Base-by-base conservation (phyloP, 176 grass and related monocot species). In the Puya raimondii region DNA sequence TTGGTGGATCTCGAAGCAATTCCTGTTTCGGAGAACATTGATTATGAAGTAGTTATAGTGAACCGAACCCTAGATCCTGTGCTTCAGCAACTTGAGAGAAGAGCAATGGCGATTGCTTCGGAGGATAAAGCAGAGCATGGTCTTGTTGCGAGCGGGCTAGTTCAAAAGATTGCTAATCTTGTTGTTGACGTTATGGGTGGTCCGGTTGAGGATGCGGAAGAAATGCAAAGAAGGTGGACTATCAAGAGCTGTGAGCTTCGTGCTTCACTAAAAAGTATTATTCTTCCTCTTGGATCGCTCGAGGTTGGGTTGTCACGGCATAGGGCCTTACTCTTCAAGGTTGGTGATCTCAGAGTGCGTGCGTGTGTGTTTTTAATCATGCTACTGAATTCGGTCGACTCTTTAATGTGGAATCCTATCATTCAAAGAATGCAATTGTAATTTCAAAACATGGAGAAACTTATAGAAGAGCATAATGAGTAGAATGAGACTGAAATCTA, bases 281-380 rank as follows among this genome's bases (percentile, higher is more conserved):
- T 88, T 75, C 87, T 99, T 74, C 87, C 90, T 67, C 89, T 99
- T 75, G 90, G 94, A 65, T 88, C 29, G 1, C 78, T 99, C 76
- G 65, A 64, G 53, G 27, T 91, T 77, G 94, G 94, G 33, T 80
- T 99, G 29, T 93, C 94, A 7, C 82, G 90, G 9, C 90, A 93
- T 56, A 86, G 94, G 73, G 84, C 94, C 27, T 84, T 99, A 53
- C 94, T 99, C 12, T 99, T 99, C 78, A 99, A 93, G 94, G 93
- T 97, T 83, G 72, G 79, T 79, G 25, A 69, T 52, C 64, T 10
- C 70, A 49, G 49, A 63, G 12, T 61, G 59, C 12, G 11, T 15
- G 1, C 48, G 48, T 33, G 15, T 67, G 10, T 22, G 3, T 75
- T 70, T 51, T 66, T 73, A 50, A 12, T 76, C 65, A 42, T 57